phyloP scores from a whole-genome alignment of 108 stramenopile species.

The Schizochytrium sp. region DNA sequence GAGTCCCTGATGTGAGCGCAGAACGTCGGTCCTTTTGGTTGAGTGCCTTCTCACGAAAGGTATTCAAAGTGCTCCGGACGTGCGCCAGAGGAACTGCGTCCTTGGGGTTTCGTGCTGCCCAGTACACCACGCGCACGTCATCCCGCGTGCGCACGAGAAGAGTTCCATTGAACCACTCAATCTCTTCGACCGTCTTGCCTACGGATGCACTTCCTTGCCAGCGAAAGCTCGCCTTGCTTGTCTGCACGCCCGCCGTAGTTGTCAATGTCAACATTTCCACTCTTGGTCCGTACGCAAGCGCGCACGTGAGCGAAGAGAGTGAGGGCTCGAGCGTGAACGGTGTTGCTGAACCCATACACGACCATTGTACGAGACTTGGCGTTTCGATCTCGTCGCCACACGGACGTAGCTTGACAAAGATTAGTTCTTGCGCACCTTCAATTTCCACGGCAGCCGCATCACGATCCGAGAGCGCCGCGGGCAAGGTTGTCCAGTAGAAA shows the following conservation, averaged over 20 bases:
- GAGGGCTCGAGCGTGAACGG: not conserved
- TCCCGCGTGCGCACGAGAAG: not conserved
- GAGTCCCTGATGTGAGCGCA: not conserved
- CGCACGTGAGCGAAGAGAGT: not conserved
- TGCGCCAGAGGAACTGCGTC: not conserved
- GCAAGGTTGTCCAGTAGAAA: not conserved
- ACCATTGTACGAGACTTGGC: not conserved
- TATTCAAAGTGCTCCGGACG: not conserved
- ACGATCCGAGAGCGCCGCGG: not conserved
- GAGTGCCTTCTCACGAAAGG: not conserved
- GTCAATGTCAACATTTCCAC: not conserved
- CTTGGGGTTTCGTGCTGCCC: not conserved
- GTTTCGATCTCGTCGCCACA: not conserved
- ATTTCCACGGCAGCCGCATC: not conserved
- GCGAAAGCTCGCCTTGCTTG: not conserved
- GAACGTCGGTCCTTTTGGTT: not conserved
- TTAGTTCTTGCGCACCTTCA: not conserved
- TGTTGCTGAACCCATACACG: not conserved
- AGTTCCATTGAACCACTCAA: not conserved
- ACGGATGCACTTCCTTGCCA: not conserved
- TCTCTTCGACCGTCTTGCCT: not conserved
- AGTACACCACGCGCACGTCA: not conserved
- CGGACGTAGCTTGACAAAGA: not conserved
- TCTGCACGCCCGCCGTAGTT: not conserved
- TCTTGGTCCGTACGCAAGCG: not conserved